phyloP scores from a whole-genome alignment of 306 rosid genomes.

The Dryas drummondii region DNA sequence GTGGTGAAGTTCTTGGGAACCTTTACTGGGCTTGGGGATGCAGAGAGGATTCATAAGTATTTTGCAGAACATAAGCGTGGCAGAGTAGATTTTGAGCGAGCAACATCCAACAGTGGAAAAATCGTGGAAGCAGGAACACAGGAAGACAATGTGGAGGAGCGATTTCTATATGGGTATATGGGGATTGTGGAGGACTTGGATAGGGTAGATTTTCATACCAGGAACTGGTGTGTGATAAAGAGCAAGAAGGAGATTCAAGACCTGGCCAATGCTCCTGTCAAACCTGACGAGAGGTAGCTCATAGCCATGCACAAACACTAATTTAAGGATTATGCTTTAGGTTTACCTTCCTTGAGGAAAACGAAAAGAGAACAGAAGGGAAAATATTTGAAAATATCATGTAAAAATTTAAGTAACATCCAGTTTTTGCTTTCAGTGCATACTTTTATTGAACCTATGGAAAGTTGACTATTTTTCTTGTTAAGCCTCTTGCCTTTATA shows the following conservation, averaged over 20 bases:
- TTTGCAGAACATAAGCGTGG: slow-evolving; percentile 36
- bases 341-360: background rate
- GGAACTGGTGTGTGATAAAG: slow-evolving; percentile 60
- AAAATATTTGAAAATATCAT: background rate
- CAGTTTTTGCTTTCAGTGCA: background rate
- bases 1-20: slow-evolving; percentile 54
- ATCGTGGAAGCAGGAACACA: slow-evolving; percentile 22
- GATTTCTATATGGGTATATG: slow-evolving; percentile 68
- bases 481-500: background rate
- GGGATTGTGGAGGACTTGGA: slow-evolving; percentile 84
- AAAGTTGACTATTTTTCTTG: background rate
- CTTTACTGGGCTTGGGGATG: slow-evolving; percentile 51
- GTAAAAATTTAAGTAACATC: background rate
- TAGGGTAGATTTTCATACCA: slow-evolving; percentile 60
- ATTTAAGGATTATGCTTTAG: background rate
- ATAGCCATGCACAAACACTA: background rate
- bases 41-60: slow-evolving; percentile 45
- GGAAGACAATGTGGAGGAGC: slow-evolving; percentile 45
- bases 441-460: background rate
- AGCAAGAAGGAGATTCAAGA: slow-evolving; percentile 86
- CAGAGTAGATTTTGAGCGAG: slow-evolving; percentile 40
- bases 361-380: background rate
- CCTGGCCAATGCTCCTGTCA: slow-evolving; percentile 77
- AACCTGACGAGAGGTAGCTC: slow-evolving; percentile 45
- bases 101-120: slow-evolving; percentile 14